A percentile compares a stretch with the other conserved stretches of the same genome.
Conservation (phyloP, 2,329 filamentous ascomycete genomes). For the Niveomyces coronatus region DNA sequence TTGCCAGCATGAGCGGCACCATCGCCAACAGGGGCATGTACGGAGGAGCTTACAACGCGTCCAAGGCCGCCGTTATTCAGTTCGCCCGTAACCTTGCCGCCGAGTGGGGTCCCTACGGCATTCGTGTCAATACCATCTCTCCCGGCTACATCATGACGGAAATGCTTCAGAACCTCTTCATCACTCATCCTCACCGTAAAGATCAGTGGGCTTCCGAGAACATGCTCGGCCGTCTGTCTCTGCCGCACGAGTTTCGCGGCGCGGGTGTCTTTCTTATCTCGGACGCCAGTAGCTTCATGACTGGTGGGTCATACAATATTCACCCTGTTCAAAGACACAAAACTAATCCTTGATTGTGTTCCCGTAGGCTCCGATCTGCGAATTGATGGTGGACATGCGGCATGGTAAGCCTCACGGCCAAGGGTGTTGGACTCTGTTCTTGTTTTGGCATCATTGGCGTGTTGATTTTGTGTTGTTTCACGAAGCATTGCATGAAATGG, state of each 20-base stretch:
- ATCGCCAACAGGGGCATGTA: constrained; percentile 53
- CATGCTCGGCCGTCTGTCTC: constrained; percentile 64
- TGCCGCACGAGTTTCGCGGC: constrained; percentile 59
- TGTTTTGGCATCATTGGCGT: too few species aligned
- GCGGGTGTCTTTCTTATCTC: constrained; percentile 64
- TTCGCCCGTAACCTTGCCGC: constrained; percentile 58
- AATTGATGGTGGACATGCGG: constrained; percentile 60
- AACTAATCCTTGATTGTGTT: not conserved
- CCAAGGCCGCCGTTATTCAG: constrained; percentile 65
- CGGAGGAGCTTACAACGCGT: constrained; percentile 63
- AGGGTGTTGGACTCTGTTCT: too few species aligned
- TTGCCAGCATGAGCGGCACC: constrained; percentile 60
- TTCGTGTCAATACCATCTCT: constrained; percentile 72
- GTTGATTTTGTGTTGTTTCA: too few species aligned
- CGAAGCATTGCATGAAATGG: too few species aligned
- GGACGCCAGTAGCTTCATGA: constrained; percentile 65
- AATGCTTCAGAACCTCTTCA: constrained; percentile 76
- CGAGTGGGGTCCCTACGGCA: constrained; percentile 63
- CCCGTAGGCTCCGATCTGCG: constrained; percentile 42
- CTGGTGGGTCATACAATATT: constrained; percentile 32
- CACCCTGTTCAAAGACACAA: not conserved
- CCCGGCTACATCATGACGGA: constrained; percentile 72
- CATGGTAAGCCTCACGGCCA: too few species aligned
- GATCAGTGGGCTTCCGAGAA: constrained; percentile 71
- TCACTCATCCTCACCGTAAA: constrained; percentile 58